These are phyloP conservation scores for Fusarium pseudoanthophilum DNA, from an alignment of 2,329 filamentous ascomycete genomes.

Conservation along the genomic window DNA sequence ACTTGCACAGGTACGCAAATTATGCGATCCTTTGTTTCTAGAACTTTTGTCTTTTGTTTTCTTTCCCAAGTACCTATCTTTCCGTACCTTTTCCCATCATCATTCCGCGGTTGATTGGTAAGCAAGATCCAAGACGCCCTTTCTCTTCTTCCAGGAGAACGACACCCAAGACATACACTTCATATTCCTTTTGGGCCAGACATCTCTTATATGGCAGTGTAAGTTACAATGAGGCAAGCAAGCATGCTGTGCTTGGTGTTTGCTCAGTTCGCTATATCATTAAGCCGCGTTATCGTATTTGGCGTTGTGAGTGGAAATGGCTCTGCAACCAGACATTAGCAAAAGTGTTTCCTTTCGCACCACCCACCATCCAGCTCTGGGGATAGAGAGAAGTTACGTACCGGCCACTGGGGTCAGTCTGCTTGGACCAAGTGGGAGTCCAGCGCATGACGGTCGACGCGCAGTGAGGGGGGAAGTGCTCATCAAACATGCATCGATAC, in stretches of 20 bases:
- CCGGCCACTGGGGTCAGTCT: conserved; percentile 95
- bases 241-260: conserved; percentile 18
- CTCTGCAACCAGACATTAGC: conserved; percentile 59
- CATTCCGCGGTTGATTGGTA: conserved; percentile 25
- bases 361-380: neutral
- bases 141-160: conserved; percentile 51
- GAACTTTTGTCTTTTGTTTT: conserved; percentile 23
- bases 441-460: conserved; percentile 95
- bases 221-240: conserved; percentile 40
- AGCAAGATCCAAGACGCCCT: conserved; percentile 40
- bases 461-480: conserved; percentile 94
- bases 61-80: conserved; percentile 10
- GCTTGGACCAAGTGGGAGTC: conserved; percentile 97
- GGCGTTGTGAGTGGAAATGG: conserved; percentile 78
- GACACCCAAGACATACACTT: conserved; percentile 61
- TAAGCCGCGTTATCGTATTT: conserved; percentile 71
- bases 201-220: conserved; percentile 25
- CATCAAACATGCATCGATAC: conserved; percentile 99
- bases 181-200: conserved; percentile 28
- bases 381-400: conserved; percentile 49
- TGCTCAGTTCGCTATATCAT: conserved; percentile 38
- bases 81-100: conserved; percentile 37
- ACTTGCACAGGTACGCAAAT: neutral
- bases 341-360: neutral
- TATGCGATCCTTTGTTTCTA: conserved; percentile 3